Evolutionary conservation across 1,139 yeast species (phyloP).

Genomic region (Yamadazyma diddensiae): DNA sequence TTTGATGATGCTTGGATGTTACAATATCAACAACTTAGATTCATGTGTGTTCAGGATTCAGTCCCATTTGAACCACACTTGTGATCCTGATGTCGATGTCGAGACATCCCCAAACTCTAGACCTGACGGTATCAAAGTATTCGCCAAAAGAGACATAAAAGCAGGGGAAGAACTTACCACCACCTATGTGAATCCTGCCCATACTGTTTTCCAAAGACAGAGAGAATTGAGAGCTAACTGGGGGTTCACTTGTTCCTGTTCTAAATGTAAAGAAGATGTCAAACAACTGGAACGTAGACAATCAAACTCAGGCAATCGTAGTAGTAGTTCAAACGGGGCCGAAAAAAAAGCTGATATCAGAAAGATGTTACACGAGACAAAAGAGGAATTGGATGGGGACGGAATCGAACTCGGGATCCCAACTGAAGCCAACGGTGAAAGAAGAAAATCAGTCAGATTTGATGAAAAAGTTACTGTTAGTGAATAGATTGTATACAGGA

Average conservation of each 20-base stretch:
- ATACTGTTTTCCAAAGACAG: constrained; percentile 62
- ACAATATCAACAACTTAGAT: constrained; percentile 70
- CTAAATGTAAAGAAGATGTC: constrained; percentile 60
- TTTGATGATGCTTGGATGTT: constrained; percentile 63
- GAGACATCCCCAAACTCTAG: constrained; percentile 45
- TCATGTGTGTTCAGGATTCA: constrained; percentile 60
- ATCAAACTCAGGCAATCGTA: constrained; percentile 21
- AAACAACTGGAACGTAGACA: constrained; percentile 36
- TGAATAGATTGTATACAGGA: constrained; percentile 7
- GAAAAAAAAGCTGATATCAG: constrained; percentile 39
- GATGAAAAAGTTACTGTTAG: constrained; percentile 53
- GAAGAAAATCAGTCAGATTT: constrained; percentile 73
- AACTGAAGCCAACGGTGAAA: constrained; percentile 32
- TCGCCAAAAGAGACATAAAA: constrained; percentile 55
- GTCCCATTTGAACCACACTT: constrained; percentile 73
- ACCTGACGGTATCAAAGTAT: constrained; percentile 55
- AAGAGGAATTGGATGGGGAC: constrained; percentile 33
- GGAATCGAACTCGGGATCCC: constrained; percentile 52
- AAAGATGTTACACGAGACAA: constrained; percentile 40
- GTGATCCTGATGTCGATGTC: constrained; percentile 69
- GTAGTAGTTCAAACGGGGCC: constrained; percentile 7
- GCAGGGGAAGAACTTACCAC: constrained; percentile 69
- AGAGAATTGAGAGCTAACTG: constrained; percentile 70
- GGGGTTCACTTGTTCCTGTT: constrained; percentile 78
- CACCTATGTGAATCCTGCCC: constrained; percentile 67